Base-by-base conservation (phyloP, 148 eudicot genomes). In the Arbutus unedo region DNA sequence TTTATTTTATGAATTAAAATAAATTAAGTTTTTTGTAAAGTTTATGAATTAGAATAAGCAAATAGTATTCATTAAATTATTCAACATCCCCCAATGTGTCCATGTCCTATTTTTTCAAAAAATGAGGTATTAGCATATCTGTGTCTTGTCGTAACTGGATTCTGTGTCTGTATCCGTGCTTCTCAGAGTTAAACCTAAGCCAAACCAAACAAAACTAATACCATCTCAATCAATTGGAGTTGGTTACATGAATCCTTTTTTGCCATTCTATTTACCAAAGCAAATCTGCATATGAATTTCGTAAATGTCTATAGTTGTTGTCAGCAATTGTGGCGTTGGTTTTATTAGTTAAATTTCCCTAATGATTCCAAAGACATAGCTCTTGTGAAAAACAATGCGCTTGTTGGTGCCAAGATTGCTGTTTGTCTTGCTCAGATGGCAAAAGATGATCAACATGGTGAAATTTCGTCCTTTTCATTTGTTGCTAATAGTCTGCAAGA, bases 351-450 rank as follows among this genome's bases (percentile, higher is more conserved):
- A 53, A 67, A 76, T 55, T 77, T 93, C 89, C 94, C 89, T 88
- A 84, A 85, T 81, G 62, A 51, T 70, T 84, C 41, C 66, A 70
- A n/a, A n/a, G 96, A 94, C 83, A 93, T 94, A 78, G 95, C 93
- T 59, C 96, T 95, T 57, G 93, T 95, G 88, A 95, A 93, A 86
- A 95, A 95, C 78, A 95, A 95, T 85, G 98, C 96, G 47, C 59
- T 76, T 19, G 53, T 91, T 79, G 96, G 96, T 8, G 90, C 99
- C 80, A 88, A 90, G 87, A 91, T 93, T 79, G 94, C 95, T 70
- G 89, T 91, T 78, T 85, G 85, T 81, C 94, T 91, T 62, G 90
- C 97, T 53, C 88, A 86, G 83, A 76, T 94, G 59, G 87, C 81
- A 77, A 80, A 82, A 77, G 68, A 62, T 74, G 68, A 78, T 79